Percentiles rank a stretch among this genome's conserved stretches.
Conservation (phyloP, 371 early-diverging fungal genomes). For the Actinomucor elegans region DNA sequence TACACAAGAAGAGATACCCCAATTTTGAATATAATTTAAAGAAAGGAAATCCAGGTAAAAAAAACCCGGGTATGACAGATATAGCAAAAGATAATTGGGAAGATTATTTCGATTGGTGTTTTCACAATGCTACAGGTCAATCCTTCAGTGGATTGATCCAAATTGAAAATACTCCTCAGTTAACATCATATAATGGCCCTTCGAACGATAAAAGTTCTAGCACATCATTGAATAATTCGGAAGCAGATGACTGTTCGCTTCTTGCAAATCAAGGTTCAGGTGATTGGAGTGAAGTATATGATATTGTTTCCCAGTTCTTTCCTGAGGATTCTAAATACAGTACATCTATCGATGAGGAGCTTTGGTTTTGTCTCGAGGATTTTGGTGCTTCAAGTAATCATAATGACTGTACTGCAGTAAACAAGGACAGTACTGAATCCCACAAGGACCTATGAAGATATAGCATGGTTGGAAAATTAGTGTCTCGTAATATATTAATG, state of each 20-base stretch:
- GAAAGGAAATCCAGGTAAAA: neutral
- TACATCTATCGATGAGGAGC: constrained; percentile 1
- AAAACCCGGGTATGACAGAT: neutral
- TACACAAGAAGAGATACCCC: constrained; percentile 9
- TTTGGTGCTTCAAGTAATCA: no score
- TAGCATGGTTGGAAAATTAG: no score
- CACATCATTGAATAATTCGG: no score
- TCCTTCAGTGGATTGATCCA: no score
- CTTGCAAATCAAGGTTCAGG: neutral
- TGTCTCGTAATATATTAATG: no score
- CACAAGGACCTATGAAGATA: no score
- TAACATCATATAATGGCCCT: no score
- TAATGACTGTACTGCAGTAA: no score
- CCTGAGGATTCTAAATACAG: neutral
- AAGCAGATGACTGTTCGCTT: no score
- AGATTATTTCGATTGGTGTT: neutral
- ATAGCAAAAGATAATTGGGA: neutral
- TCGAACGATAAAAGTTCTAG: no score
- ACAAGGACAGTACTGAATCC: no score
- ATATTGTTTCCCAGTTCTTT: constrained; percentile 4
- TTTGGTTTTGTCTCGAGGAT: constrained; percentile 6
- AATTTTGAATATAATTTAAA: constrained; percentile 12
- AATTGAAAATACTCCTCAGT: no score
- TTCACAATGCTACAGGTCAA: neutral
- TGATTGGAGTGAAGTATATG: constrained; percentile 10